Conservation (phyloP, 1,139 yeast species). For the Blastobotrys arbuscula region DNA sequence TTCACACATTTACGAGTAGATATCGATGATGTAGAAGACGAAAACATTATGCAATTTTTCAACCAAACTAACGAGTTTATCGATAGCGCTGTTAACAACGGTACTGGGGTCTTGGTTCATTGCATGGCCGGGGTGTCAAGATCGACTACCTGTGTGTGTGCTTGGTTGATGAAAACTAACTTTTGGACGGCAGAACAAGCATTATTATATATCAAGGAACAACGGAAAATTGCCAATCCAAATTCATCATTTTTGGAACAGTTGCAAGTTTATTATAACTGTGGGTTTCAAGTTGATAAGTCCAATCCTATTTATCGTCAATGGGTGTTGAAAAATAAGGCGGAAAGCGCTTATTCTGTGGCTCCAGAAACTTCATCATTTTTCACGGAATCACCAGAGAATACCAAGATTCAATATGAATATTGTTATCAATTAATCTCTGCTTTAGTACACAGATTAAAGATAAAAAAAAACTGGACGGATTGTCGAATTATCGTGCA, state of each 20-base stretch:
- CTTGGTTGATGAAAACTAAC: conserved; percentile 74
- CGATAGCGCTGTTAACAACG: conserved; percentile 46
- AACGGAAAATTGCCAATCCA: conserved; percentile 58
- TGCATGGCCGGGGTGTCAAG: conserved; percentile 83
- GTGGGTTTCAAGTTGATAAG: conserved; percentile 39
- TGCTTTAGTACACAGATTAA: conserved; percentile 5
- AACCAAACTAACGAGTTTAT: conserved; percentile 60
- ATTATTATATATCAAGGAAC: conserved; percentile 62
- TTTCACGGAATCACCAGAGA: not conserved
- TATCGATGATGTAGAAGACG: conserved; percentile 57
- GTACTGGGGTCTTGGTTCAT: conserved; percentile 35
- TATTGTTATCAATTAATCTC: conserved; percentile 9
- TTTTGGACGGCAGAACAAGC: conserved; percentile 56
- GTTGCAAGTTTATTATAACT: conserved; percentile 51
- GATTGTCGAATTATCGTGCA: conserved; percentile 12
- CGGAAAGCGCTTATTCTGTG: conserved; percentile 22
- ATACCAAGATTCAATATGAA: not conserved
- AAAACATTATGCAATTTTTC: conserved; percentile 60
- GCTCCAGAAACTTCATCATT: conserved; percentile 7
- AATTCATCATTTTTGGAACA: conserved; percentile 74
- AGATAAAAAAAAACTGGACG: conserved; percentile 9
- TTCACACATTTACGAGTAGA: conserved; percentile 59
- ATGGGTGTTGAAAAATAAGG: conserved; percentile 43
- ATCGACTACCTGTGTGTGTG: conserved; percentile 64
- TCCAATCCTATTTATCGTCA: conserved; percentile 45